phyloP scores from a whole-genome alignment of 305 asterid species.

The Petunia hybrid region DNA sequence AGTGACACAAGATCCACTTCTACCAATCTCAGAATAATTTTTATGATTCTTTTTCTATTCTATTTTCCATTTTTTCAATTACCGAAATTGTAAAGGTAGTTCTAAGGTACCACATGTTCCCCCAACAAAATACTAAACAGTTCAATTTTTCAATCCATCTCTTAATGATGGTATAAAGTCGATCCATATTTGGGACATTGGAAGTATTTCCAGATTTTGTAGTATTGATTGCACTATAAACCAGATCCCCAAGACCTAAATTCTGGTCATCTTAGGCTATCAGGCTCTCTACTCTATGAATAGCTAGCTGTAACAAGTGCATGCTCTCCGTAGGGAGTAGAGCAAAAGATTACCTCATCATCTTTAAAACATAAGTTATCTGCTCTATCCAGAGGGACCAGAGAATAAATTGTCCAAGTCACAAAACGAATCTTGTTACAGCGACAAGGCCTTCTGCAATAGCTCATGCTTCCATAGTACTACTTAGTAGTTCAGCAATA shows the following conservation, averaged over 20 bases:
- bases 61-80: not conserved
- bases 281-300: constrained; percentile 14
- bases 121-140: constrained; percentile 4
- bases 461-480: not conserved
- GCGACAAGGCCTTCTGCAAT: constrained; percentile 10
- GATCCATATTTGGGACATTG: not conserved
- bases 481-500: not conserved
- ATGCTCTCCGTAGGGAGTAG: not conserved
- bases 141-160: not conserved
- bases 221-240: not conserved
- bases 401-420: not conserved
- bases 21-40: constrained; percentile 17
- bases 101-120: constrained; percentile 5
- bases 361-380: constrained; percentile 21
- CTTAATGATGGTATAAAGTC: constrained; percentile 7
- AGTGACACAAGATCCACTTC: constrained; percentile 18
- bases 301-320: not conserved
- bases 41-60: not conserved
- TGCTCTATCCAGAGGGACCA: constrained; percentile 1
- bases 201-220: constrained; percentile 12
- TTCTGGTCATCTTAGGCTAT: not conserved
- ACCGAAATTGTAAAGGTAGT: constrained; percentile 9
- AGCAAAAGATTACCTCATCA: constrained; percentile 18
- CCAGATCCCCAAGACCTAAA: constrained; percentile 8
- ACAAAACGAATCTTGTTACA: not conserved